These are phyloP conservation scores for Psilocybe sp. DNA, from an alignment of 768 basidiomycete species.

Conservation along the genomic window DNA sequence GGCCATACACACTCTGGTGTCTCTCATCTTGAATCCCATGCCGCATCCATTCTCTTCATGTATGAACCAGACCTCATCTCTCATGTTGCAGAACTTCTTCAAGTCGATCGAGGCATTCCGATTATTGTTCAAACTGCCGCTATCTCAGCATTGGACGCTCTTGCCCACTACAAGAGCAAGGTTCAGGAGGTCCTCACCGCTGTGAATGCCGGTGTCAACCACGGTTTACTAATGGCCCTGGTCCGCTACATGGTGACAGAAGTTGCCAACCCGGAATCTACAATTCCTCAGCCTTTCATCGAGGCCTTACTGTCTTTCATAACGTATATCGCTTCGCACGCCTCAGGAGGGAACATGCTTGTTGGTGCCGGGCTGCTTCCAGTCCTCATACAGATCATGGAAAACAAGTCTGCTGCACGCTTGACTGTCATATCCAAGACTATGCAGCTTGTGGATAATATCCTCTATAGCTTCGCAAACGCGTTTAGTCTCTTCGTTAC, in stretches of 20 bases:
- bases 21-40: constrained; percentile 54
- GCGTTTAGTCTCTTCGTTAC: constrained; percentile 87
- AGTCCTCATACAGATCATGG: constrained; percentile 84
- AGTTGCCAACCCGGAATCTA: constrained; percentile 63
- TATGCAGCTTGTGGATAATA: constrained; percentile 89
- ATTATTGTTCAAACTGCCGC: constrained; percentile 78
- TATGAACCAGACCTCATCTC: constrained; percentile 92
- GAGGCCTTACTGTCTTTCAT: constrained; percentile 87
- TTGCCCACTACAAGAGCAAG: constrained; percentile 80
- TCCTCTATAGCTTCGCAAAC: constrained; percentile 85
- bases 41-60: constrained; percentile 80
- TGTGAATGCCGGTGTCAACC: constrained; percentile 93
- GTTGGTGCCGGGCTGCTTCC: constrained; percentile 92
- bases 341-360: constrained; percentile 88
- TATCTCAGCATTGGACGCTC: constrained; percentile 85
- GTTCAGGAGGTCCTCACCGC: constrained; percentile 86
- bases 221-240: constrained; percentile 89
- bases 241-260: constrained; percentile 79
- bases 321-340: constrained; percentile 81
- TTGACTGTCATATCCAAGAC: constrained; percentile 82
- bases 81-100: constrained; percentile 87
- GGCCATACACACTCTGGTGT: constrained; percentile 67
- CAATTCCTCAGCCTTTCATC: constrained; percentile 67
- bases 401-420: constrained; percentile 67
- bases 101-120: constrained; percentile 71